phyloP scores from a whole-genome alignment of 345 rosid genomes.

The Lumnitzera racemosa region DNA sequence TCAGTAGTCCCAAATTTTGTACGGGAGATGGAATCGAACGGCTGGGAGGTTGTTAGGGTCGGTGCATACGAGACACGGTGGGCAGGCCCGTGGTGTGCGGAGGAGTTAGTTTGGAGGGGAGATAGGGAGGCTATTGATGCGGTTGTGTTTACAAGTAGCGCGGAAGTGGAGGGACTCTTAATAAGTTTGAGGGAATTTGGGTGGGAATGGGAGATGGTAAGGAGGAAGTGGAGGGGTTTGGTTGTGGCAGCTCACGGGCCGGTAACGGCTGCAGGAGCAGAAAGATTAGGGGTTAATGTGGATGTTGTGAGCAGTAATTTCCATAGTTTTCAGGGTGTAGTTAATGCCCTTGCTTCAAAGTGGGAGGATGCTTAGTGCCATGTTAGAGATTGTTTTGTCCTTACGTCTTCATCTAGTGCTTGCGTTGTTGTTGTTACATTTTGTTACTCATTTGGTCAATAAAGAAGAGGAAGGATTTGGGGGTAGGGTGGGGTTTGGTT shows the following conservation, averaged over 20 bases:
- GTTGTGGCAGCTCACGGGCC: conserved; percentile 55
- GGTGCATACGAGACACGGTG: conserved; percentile 55
- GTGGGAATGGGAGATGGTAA: conserved; percentile 46
- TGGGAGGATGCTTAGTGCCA: conserved; percentile 9
- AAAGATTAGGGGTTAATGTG: conserved; percentile 37
- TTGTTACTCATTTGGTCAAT: conserved; percentile 1
- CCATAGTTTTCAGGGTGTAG: conserved; percentile 39
- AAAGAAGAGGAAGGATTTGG: neutral
- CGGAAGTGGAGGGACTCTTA: conserved; percentile 49
- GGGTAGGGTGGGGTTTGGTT: too few species aligned
- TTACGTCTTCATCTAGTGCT: too few species aligned
- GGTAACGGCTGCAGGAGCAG: conserved; percentile 49
- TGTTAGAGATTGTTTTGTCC: too few species aligned
- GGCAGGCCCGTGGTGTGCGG: conserved; percentile 39
- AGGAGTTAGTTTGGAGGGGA: conserved; percentile 19
- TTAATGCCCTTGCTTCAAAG: conserved; percentile 26
- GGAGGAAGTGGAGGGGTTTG: conserved; percentile 35
- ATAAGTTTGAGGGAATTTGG: conserved; percentile 36
- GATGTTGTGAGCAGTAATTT: conserved; percentile 34
- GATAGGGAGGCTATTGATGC: conserved; percentile 27
- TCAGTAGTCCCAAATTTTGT: conserved; percentile 45
- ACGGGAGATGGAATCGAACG: conserved; percentile 23
- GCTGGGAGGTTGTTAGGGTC: conserved; percentile 40
- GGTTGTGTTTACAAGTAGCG: conserved; percentile 41
- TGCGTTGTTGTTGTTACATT: too few species aligned